Base-by-base conservation (phyloP, 371 early-diverging fungal species). In the Mucor velutinosus region DNA sequence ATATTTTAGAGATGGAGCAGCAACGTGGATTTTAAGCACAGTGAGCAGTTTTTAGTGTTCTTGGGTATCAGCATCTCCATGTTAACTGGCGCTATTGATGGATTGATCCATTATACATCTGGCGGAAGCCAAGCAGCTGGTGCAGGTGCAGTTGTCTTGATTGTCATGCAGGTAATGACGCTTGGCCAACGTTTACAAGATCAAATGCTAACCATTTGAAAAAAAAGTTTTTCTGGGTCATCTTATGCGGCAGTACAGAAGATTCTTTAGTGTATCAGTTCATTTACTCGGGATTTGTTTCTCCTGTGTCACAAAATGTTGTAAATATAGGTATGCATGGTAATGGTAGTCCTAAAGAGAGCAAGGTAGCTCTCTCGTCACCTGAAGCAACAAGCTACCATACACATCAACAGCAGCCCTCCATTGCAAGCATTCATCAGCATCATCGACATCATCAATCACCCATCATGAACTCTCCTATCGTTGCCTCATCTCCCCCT, bases 71-170 rank as follows among this genome's bases (percentile, higher is more conserved):
- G 80, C 63, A 72, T 78, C 63, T 57, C 80, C 19, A 37, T 75
- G 4, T 66, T 82, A 17, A 75, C 76, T 1, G 15, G 27, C 10
- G 43, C 65, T 30, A 76, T 81, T 25, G 65, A 73, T 56, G 67
- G 57, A 43, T 32, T 65, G 25, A 32, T 27, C 11, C n/a, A 12
- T 17, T 37, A 19, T 25, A 7, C 58, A 51, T 58, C 53, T 15
- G 64, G 62, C 51, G 77, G 76, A 23, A 60, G 33, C 23, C 62
- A 69, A 43, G 80, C 76, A 5, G 70, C 72, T 17, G 71, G 73
- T n/a, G 78, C 80, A 21, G 83, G 83, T 23, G 72, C 72, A n/a
- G 72, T 78, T n/a, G 75, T 82, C 32, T 60, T 82, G 51, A 71
- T 71, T 62, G 65, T 71, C 4, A 71, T 71, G 66, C 66, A 71